Conservation (phyloP, 2,329 filamentous ascomycete species). For the Gliomastix tumulicola region DNA sequence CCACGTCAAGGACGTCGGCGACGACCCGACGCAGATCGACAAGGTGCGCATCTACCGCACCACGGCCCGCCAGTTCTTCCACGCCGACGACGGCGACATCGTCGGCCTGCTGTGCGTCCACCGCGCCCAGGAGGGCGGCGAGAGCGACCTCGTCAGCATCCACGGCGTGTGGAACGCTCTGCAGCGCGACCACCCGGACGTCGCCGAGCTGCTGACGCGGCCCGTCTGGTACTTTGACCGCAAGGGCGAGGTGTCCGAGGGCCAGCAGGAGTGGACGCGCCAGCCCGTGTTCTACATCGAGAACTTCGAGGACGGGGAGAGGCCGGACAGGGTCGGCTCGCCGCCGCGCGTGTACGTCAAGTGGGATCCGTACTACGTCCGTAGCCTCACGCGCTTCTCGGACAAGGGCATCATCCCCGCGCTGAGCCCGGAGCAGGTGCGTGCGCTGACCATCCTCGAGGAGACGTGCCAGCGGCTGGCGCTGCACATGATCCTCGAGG, state of each 20-base stretch:
- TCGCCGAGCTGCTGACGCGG: slow-evolving; percentile 64
- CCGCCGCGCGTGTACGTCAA: slow-evolving; percentile 52
- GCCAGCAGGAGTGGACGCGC: slow-evolving; percentile 68
- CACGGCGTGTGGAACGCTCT: slow-evolving; percentile 78
- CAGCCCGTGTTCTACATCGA: slow-evolving; percentile 73
- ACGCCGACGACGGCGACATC: slow-evolving; percentile 74
- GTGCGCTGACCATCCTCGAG: slow-evolving; percentile 55
- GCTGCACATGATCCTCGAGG: slow-evolving; percentile 79
- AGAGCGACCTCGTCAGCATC: slow-evolving; percentile 70
- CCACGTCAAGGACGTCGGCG: slow-evolving; percentile 83
- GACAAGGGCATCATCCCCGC: slow-evolving; percentile 50
- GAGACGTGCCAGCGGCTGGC: slow-evolving; percentile 65
- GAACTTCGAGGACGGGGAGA: slow-evolving; percentile 55
- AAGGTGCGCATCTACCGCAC: slow-evolving; percentile 87
- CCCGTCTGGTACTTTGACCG: slow-evolving; percentile 90
- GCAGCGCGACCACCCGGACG: slow-evolving; percentile 69
- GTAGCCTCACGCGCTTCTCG: slow-evolving; percentile 66
- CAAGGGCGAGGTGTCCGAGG: slow-evolving; percentile 72
- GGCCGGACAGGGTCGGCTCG: slow-evolving; percentile 38
- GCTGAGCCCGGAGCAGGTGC: slow-evolving; percentile 48
- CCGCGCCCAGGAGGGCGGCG: slow-evolving; percentile 70
- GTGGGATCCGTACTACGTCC: slow-evolving; percentile 86
- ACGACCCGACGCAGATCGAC: slow-evolving; percentile 74
- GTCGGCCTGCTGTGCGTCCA: slow-evolving; percentile 78
- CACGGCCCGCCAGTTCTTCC: slow-evolving; percentile 50